Percentiles rank a stretch among this genome's conserved stretches.
Evolutionary conservation across 139 green algal genomes (phyloP).

Genomic region (Chlorella sp.): DNA sequence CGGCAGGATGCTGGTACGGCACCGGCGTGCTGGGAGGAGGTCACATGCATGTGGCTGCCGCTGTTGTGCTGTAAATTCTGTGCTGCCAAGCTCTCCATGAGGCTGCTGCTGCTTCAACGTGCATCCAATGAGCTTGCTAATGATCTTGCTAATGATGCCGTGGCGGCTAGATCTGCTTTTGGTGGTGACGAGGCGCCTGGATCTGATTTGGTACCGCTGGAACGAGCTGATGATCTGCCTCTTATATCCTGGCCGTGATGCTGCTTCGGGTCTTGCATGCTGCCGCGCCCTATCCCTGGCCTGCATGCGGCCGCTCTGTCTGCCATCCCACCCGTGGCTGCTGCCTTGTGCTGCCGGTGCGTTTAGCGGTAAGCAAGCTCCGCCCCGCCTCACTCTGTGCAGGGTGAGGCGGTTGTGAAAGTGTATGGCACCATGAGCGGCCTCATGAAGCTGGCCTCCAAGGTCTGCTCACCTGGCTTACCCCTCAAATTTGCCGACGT

Average conservation of each 20-base stretch:
- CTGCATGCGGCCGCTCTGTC: no score
- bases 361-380: no score
- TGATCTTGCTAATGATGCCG: no score
- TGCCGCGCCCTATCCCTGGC: no score
- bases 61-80: not conserved
- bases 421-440: conserved; percentile 39
- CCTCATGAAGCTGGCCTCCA: conserved; percentile 27
- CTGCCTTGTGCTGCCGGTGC: not conserved
- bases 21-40: not conserved
- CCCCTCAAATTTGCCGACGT: conserved; percentile 25
- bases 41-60: not conserved
- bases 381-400: not conserved
- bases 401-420: conserved; percentile 27
- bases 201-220: not conserved
- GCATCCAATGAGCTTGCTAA: not conserved
- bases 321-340: not conserved
- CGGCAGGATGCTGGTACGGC: not conserved
- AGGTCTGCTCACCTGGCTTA: conserved; percentile 21
- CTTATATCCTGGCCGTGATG: no score
- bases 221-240: no score
- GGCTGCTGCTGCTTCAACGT: not conserved
- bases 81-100: not conserved
- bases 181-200: not conserved
- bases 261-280: no score
- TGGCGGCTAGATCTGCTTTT: not conserved